These are phyloP conservation scores for Wickerhamiella australiensis DNA, from an alignment of 805 yeast genomes.

Conservation along the genomic window DNA sequence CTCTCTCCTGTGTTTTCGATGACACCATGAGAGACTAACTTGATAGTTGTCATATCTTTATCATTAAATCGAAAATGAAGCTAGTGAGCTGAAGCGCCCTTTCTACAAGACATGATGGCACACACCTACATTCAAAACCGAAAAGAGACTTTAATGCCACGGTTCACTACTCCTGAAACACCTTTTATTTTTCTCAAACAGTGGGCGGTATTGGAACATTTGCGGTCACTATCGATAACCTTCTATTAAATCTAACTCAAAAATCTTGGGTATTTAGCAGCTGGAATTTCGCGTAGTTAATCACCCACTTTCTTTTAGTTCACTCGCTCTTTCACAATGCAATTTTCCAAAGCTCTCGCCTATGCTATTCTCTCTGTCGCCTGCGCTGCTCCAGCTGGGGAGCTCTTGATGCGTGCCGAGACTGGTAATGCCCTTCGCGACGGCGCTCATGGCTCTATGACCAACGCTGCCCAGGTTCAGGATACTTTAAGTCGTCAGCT, in stretches of 20 bases:
- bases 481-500: constrained; percentile 19
- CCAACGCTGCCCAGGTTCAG: constrained; percentile 18
- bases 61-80: too few relatives aligned
- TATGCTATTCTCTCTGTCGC: constrained; percentile 17
- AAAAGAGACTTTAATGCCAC: too few relatives aligned
- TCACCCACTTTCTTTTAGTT: constrained; percentile 4
- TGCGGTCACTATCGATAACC: neutral
- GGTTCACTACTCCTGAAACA: too few relatives aligned
- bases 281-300: neutral
- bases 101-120: too few relatives aligned
- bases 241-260: neutral
- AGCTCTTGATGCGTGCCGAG: constrained; percentile 16
- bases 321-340: constrained; percentile 13
- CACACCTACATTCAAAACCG: too few relatives aligned
- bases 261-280: neutral
- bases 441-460: constrained; percentile 18
- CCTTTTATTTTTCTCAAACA: too few relatives aligned
- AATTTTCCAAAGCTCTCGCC: constrained; percentile 14
- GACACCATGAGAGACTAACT: too few relatives aligned
- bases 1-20: too few relatives aligned
- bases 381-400: constrained; percentile 15
- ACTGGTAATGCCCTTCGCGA: constrained; percentile 16
- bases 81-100: too few relatives aligned
- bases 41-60: too few relatives aligned
- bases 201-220: too few relatives aligned